Evolutionary conservation across 768 basidiomycete species (phyloP), one percentile per base, ranked within the genome.

Genomic region (Rossbeevera mucosa): DNA sequence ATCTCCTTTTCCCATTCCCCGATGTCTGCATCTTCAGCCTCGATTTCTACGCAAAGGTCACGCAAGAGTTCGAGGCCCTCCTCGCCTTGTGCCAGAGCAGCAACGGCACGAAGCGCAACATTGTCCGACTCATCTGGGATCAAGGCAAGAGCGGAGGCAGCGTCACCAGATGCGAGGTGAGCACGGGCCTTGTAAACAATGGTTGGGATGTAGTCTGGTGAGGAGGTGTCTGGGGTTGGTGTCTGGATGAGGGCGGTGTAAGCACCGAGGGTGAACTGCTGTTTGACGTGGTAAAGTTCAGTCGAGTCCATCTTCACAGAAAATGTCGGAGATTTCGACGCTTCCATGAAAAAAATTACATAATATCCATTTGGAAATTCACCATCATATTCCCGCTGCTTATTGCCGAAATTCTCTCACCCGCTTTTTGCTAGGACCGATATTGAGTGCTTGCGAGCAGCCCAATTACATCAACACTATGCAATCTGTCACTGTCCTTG

Each of bases 11-110:
- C 91, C 52, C 74, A 77, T 20, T 83, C 79, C n/a, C 72, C 77
- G 1, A 77, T 78, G 45, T 86, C 86, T 16, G 72, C 78, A 61
- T 89, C 63, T 21, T 86, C 88, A 5, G 84, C 81, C 61, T 95
- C 93, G 38, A 87, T 82, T 68, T 97, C 94, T 7, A 95, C 81
- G 45, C 86, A 82, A 21, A 94, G 71, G 67, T 95, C 94, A 16
- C 94, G 79, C 25, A 94, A 75, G 63, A 88, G 82, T 64, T 95
- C 94, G 9, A 96, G 74, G 9, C 72, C 56, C 80, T 87, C 59
- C 76, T 78, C 43, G 70, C 77, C 24, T 18, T 76, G 78, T n/a
- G 91, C 88, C 46, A 97, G 74, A 5, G 88, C 80, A 3, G 79
- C 70, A 8, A 86, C 79, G 26, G 91, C 88, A 60, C 82, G 85